A percentile compares a stretch with the other conserved stretches of the same genome.
Conservation (phyloP, 306 rosid species). For the Dryas drummondii region DNA sequence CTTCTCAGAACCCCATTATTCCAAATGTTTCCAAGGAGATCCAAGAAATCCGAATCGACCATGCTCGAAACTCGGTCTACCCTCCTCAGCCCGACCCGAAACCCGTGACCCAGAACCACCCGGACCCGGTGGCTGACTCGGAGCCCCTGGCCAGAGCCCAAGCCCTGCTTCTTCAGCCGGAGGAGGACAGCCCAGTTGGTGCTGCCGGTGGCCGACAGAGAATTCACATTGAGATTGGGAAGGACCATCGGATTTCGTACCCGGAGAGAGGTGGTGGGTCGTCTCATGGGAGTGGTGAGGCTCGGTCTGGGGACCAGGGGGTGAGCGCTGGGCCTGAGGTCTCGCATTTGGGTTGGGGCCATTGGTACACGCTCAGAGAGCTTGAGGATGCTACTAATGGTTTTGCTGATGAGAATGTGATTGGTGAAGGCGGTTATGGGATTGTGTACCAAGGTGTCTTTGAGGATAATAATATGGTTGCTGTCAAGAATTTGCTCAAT, state of each 20-base stretch:
- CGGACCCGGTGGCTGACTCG: conserved; percentile 42
- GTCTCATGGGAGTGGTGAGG: conserved; percentile 50
- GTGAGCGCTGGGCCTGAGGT: conserved; percentile 45
- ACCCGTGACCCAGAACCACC: conserved; percentile 10
- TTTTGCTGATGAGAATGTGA: conserved; percentile 61
- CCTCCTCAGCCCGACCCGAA: conserved; percentile 33
- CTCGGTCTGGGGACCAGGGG: conserved; percentile 50
- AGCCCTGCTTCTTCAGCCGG: conserved; percentile 37
- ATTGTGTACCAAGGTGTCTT: conserved; percentile 60
- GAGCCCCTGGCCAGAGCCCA: conserved; percentile 30
- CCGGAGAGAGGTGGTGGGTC: conserved; percentile 53
- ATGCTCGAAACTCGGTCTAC: conserved; percentile 24
- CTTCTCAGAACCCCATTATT: conserved; percentile 32
- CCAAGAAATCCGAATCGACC: conserved; percentile 57
- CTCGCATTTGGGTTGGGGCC: conserved; percentile 71
- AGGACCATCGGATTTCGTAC: conserved; percentile 59
- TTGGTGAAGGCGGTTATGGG: conserved; percentile 70
- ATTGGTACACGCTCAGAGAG: conserved; percentile 66
- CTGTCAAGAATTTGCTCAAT: conserved; percentile 57
- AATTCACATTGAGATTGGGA: conserved; percentile 59
- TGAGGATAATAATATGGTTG: conserved; percentile 43
- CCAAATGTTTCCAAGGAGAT: conserved; percentile 61
- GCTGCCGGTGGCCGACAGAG: conserved; percentile 32
- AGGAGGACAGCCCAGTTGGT: conserved; percentile 33
- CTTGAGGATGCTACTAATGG: conserved; percentile 53